Evolutionary conservation across 2,329 filamentous ascomycete species (phyloP).

Genomic region (Orbilia quercus): DNA sequence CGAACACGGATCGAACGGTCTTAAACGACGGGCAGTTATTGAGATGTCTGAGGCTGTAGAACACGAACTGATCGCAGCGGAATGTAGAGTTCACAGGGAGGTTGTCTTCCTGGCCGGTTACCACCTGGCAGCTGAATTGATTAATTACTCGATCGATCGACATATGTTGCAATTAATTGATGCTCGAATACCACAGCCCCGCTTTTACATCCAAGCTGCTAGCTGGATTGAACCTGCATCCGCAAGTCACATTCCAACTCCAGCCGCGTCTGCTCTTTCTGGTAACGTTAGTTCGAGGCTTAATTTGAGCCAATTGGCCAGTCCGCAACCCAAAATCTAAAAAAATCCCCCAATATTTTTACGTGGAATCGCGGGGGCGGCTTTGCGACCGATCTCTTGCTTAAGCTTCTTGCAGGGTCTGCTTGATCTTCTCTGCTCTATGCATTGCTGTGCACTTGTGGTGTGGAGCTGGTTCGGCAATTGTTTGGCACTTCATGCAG

Average conservation of each 20-base stretch:
- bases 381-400: slow-evolving; percentile 5
- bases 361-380: slow-evolving; percentile 9
- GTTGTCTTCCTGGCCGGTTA: too few species aligned
- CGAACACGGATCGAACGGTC: not conserved
- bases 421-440: not conserved
- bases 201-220: not conserved
- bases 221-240: not conserved
- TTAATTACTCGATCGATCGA: too few species aligned
- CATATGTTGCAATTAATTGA: not conserved
- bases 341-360: not conserved
- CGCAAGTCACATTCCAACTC: slow-evolving; percentile 9
- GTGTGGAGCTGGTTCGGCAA: not conserved
- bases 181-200: slow-evolving; percentile 1
- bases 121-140: too few species aligned
- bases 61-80: too few species aligned
- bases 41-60: not conserved
- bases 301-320: not conserved
- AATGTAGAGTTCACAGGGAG: too few species aligned
- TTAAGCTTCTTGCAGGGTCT: slow-evolving; percentile 1
- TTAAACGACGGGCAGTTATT: not conserved
- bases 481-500: not conserved
- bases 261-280: slow-evolving; percentile 9
- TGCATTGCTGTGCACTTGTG: slow-evolving; percentile 3
- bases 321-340: not conserved
- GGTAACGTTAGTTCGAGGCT: not conserved